Evolutionary conservation across 371 early-diverging fungal species (phyloP), one percentile per base, ranked within the genome.

Genomic region (Batrachochytrium dendrobatidis): DNA sequence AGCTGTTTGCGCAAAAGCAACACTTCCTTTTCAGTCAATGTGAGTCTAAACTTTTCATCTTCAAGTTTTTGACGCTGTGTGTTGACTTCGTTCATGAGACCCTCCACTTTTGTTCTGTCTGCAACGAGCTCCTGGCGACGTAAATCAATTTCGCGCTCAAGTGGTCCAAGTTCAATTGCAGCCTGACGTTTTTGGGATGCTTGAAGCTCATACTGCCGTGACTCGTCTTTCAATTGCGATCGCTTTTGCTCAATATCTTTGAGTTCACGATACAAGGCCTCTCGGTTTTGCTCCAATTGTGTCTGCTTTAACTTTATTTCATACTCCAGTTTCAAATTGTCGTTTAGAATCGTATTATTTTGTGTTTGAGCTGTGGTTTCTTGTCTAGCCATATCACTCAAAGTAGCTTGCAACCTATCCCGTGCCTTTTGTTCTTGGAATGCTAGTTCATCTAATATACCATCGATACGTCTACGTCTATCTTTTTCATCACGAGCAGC

Each of bases 11-110:
- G 49, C 17, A 28, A 33, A 10, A 29, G 17, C 39, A 56, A 51
- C 12, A 71, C 56, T 5, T 64, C 66, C 22, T 56, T 31, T 43
- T 67, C 68, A 8, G 53, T 17, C 53, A 24, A 17, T 2, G 32
- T 35, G 5, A 71, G 57, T 6, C 64, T 59, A 7, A 49, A 50
- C 32, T 59, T 26, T 4, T 59, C 59, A 26, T 50, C 52, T n/a
- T 59, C 66, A 0, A 64, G 59, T 18, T 53, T 34, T 29, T 58
- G 24, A 35, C 54, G 34, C 7, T 64, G 48, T n/a, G 7, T 33
- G 15, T 50, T 44, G 15, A 63, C 28, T 33, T 62, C 58, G 17
- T 34, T 12, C 28, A 61, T 62, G 26, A 22, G 33, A 7, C 54
- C 58, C 50, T 59, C 66, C 1, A 22, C 24, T 31, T 32, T 25